Evolutionary conservation across 2,329 filamentous ascomycete genomes (phyloP), one percentile per base, ranked within the genome.

Genomic region (Phialemoniopsis sp.): DNA sequence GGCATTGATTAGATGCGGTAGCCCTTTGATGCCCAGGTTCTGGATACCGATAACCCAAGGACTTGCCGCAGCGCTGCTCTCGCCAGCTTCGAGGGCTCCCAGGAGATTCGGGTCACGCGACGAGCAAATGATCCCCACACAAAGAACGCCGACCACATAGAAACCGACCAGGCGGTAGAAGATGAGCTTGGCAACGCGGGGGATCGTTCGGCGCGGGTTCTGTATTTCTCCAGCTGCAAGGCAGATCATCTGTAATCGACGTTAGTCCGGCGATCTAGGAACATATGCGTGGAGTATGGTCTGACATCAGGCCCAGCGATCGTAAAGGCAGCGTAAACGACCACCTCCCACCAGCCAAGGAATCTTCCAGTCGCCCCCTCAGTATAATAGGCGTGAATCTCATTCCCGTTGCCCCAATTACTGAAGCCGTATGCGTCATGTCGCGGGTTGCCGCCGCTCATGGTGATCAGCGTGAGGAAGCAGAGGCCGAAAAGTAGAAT

Each of bases 101-200:
- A 76, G 59, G 0, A 44, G 39, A 13, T 29, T 17, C 7, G 26
- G 17, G 14, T 38, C 39, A 21, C 46, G 0, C 30, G 76, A 77
- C 68, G 90, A 65, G 69, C 85, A 90, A 2, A 85, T 72, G 73
- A 88, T 87, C 54, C 86, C 86, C 39, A 91, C 68, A 37, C 90
- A 72, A 38, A 91, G 73, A 29, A 89, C 83, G 16, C 77, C 82
- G 42, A 88, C 61, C 52, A 81, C 73, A 69, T 91, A 91, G 70
- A 91, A 91, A 66, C 90, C 68, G 48, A 88, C 63, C 58, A 91
- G 90, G 42, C 87, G 86, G 68, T 78, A 90, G 63, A 90, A 90
- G 49, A 85, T 89, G 36, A 89, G 72, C 58, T 81, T 85, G 69
- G 89, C 89, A 38, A 85, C 86, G 43, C 81, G 78, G 7, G 87